These are phyloP conservation scores for Penicillium sp. DNA, from an alignment of 2,329 filamentous ascomycete species.

Conservation along the genomic window DNA sequence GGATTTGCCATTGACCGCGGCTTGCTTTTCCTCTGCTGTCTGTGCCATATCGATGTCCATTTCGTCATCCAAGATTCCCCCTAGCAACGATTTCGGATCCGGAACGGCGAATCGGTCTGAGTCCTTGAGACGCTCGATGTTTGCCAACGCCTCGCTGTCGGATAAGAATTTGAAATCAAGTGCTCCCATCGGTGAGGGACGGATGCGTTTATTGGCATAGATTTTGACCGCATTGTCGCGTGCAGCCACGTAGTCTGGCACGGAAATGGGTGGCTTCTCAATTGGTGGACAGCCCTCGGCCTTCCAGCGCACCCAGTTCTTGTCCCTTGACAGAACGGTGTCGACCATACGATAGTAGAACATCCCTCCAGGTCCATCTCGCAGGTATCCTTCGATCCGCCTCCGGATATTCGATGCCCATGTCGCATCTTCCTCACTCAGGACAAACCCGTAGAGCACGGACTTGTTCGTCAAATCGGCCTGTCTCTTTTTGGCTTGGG, in stretches of 20 bases:
- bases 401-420: conserved; percentile 79
- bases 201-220: conserved; percentile 66
- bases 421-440: conserved; percentile 80
- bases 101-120: conserved; percentile 62
- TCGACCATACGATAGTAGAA: conserved; percentile 97
- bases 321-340: conserved; percentile 89
- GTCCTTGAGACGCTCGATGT: conserved; percentile 66
- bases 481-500: conserved; percentile 74
- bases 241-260: conserved; percentile 64
- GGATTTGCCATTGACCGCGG: conserved; percentile 65
- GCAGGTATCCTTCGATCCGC: conserved; percentile 76
- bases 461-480: conserved; percentile 74
- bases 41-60: conserved; percentile 81
- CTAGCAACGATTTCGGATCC: conserved; percentile 64
- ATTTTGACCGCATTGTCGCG: conserved; percentile 61
- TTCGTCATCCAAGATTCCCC: conserved; percentile 71
- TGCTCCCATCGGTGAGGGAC: conserved; percentile 64
- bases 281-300: conserved; percentile 88
- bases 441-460: conserved; percentile 73
- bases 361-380: conserved; percentile 73
- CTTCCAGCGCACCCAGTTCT: conserved; percentile 99
- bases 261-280: conserved; percentile 65
- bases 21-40: conserved; percentile 56
- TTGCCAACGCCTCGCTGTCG: conserved; percentile 57
- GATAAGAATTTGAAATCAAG: conserved; percentile 74